These are phyloP conservation scores for Parathielavia appendiculata DNA, from an alignment of 495 filamentous ascomycete species.

Conservation along the genomic window DNA sequence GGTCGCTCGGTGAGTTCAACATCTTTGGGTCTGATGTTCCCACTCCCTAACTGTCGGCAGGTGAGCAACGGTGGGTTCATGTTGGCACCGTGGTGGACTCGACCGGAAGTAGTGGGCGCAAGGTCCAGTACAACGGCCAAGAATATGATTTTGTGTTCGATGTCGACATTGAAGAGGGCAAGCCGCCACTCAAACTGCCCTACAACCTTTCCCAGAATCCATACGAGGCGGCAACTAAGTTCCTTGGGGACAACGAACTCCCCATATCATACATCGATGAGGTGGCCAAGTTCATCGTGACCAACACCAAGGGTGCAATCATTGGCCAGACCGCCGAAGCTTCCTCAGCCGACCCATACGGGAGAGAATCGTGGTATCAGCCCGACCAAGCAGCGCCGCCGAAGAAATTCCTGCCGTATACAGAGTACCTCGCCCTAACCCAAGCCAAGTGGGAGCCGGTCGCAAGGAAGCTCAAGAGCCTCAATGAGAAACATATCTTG, in stretches of 20 bases:
- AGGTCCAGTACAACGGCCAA: conserved; percentile 69
- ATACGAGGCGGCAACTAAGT: conserved; percentile 86
- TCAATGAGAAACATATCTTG: conserved; percentile 32
- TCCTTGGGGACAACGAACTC: conserved; percentile 85
- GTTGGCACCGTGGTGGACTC: conserved; percentile 92
- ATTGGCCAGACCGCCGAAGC: conserved; percentile 54
- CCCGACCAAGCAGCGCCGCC: conserved; percentile 57
- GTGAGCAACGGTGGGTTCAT: conserved; percentile 63
- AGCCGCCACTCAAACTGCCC: conserved; percentile 87
- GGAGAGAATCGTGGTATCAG: conserved; percentile 69
- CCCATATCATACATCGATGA: conserved; percentile 87
- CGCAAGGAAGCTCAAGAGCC: conserved; percentile 23
- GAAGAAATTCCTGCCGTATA: conserved; percentile 71
- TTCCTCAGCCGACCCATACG: conserved; percentile 61
- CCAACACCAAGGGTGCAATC: conserved; percentile 81
- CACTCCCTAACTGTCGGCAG: conserved; percentile 21
- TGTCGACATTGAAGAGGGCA: conserved; percentile 94
- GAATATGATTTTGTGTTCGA: conserved; percentile 98
- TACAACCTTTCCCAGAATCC: conserved; percentile 91
- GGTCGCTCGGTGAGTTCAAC: conserved; percentile 52
- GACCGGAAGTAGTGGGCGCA: conserved; percentile 69
- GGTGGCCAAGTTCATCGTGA: conserved; percentile 87
- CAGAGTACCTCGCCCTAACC: conserved; percentile 68
- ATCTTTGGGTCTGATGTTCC: no score
- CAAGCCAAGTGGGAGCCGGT: conserved; percentile 38